Evolutionary conservation across 1,139 yeast genomes (phyloP).

Genomic region (Debaryomycetaceae sp.): DNA sequence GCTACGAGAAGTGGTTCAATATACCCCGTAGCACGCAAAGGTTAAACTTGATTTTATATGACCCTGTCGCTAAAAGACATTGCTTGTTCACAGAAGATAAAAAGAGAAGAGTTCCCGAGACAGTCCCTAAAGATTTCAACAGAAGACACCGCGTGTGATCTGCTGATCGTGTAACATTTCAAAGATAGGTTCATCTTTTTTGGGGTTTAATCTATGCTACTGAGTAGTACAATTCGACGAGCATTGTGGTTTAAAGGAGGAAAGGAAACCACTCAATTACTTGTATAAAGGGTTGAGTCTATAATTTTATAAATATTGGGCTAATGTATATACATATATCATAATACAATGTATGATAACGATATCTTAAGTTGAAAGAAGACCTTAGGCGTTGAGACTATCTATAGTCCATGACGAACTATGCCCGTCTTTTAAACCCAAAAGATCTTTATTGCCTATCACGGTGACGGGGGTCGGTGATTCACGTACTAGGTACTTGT

Average conservation of each 20-base stretch:
- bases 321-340: neutral
- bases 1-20: constrained; percentile 73
- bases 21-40: constrained; percentile 80
- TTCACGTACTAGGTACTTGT: constrained; percentile 48
- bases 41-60: constrained; percentile 83
- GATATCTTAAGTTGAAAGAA: neutral
- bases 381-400: constrained; percentile 7
- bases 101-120: constrained; percentile 73
- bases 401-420: constrained; percentile 27
- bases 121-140: constrained; percentile 55
- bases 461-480: constrained; percentile 38
- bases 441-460: constrained; percentile 46
- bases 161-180: neutral
- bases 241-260: neutral
- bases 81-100: constrained; percentile 86
- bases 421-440: constrained; percentile 20
- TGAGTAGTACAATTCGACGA: neutral
- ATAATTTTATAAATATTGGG: neutral
- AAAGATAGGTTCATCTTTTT: neutral
- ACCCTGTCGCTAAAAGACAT: constrained; percentile 69
- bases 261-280: neutral
- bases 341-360: neutral
- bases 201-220: neutral
- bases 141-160: constrained; percentile 39
- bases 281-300: neutral